Evolutionary conservation across 2,329 filamentous ascomycete genomes (phyloP), one percentile per base, ranked within the genome.

Genomic region (Sclerotinia spermophila): DNA sequence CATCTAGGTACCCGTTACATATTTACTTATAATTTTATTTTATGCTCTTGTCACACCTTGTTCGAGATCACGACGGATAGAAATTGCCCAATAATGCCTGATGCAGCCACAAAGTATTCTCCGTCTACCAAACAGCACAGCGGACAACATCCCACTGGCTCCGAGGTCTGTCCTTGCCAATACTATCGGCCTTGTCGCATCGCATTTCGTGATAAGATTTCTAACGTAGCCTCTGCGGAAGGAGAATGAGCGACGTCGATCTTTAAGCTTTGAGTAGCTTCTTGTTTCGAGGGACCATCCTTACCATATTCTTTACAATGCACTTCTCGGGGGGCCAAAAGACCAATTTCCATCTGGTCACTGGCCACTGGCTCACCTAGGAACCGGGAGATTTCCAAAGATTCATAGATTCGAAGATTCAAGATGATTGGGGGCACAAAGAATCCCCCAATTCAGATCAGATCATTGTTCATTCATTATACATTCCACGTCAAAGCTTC

Each of bases 41-140:
- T 42, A 40, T 38, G 33, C 35, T 68, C 56, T 68, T 40, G 67
- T 68, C 67, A 68, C 67, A 68, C 67, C 56, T 38, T 68, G 21
- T 61, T 53, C 42, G 19, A 35, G 58, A 27, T 60, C 42, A 42
- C 33, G 48, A 60, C n/a, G 67, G 56, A 35, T 27, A 38, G 40
- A 59, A 48, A 64, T 68, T 68, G 67, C 67, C 67, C 67, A 68
- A 61, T 68, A 44, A 68, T 68, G 67, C 67, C 67, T 68, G 42
- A 68, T 68, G 53, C 67, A 68, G 67, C 56, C 67, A 68, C 67
- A 56, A 27, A 51, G 42, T 48, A 35, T 33, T n/a, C n/a, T 17
- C 48, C 48, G 48, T 48, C 30, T 68, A 33, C 55, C 56, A 24
- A 38, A 27, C 24, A 67, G 44, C 67, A 61, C 55, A 61, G 55